Base-by-base conservation (phyloP, 2,329 filamentous ascomycete species). In the Cladosporium oxysporum region DNA sequence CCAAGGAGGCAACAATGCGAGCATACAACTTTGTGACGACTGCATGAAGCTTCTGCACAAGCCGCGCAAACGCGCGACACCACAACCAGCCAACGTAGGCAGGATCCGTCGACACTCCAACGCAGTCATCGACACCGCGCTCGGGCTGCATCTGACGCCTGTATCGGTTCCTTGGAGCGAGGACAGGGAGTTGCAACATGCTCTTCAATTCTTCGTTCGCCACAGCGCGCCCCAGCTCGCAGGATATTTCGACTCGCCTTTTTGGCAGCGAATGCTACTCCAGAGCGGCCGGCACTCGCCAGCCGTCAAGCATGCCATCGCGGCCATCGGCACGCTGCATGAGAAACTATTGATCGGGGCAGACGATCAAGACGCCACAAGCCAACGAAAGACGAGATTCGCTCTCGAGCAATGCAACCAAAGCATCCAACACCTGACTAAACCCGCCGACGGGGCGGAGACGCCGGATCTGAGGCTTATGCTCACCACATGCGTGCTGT, bases 321-420 rank as follows among this genome's bases (percentile, higher is more conserved):
- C 66, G 5, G 71, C 70, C 2, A 67, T 73, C 21, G 71, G 70
- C 14, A 66, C 71, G 11, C 29, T 71, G n/a, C 71, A 73, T 47
- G 71, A 73, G 37, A 70, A 68, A 47, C 58, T 73, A 23, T 53
- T 72, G 12, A 60, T 68, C 5, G 68, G 70, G 18, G 66, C 66
- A 5, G 65, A 68, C 14, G 65, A 68, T 33, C 41, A 66, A 16
- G 62, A 67, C 33, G 64, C 66, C 8, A 35, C 59, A 10, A 63
- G 66, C 29, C 61, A 67, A 37, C 41, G 58, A 33, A 49, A 66
- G 26, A 67, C 68, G 26, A 64, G 62, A 3, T 73, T 72, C 47
- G 70, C 70, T 5, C 66, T 73, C 10, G 71, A 73, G 60, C 70
- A 73, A 50, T 72, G 69, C 64, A 72, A 71, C 60, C 71, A 70